Evolutionary conservation across 768 basidiomycete genomes (phyloP).

Genomic region (Fistulinella prunicolor): DNA sequence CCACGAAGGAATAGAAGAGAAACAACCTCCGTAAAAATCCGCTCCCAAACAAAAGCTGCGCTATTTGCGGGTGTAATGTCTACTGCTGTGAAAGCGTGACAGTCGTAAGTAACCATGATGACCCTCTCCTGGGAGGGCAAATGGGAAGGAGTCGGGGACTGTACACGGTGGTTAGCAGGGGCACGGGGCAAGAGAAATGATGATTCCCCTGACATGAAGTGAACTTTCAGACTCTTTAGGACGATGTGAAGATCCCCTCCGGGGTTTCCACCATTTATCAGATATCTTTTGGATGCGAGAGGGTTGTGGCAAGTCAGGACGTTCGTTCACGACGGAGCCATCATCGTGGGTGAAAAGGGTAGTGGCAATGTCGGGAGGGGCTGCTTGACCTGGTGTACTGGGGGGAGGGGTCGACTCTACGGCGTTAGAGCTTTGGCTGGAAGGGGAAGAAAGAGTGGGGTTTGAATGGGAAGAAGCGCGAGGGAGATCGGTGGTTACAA

Average conservation of each 20-base stretch:
- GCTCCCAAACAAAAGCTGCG: slow-evolving; percentile 71
- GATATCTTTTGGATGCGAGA: slow-evolving; percentile 34
- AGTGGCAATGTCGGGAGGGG: slow-evolving; percentile 41
- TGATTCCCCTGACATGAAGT: slow-evolving; percentile 20
- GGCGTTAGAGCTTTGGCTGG: slow-evolving; percentile 58
- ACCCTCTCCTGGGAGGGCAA: slow-evolving; percentile 31
- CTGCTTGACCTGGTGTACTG: slow-evolving; percentile 54
- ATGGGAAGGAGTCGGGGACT: slow-evolving; percentile 31
- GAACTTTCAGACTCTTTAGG: slow-evolving; percentile 27
- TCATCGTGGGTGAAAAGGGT: slow-evolving; percentile 37
- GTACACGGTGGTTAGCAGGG: slow-evolving; percentile 12
- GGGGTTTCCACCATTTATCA: slow-evolving; percentile 24
- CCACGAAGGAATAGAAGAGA: not conserved
- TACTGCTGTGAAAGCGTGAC: slow-evolving; percentile 71
- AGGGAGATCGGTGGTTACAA: slow-evolving; percentile 39
- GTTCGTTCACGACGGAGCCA: slow-evolving; percentile 32
- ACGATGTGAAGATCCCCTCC: slow-evolving; percentile 31
- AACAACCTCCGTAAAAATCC: slow-evolving; percentile 75
- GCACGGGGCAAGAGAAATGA: slow-evolving; percentile 4
- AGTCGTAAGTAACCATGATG: slow-evolving; percentile 73
- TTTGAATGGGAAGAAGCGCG: slow-evolving; percentile 42
- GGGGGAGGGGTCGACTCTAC: slow-evolving; percentile 73
- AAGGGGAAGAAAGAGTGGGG: slow-evolving; percentile 67
- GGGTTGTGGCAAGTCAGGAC: slow-evolving; percentile 27
- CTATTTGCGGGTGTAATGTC: slow-evolving; percentile 65